Conservation (phyloP, 2,329 filamentous ascomycete genomes). For the Cercospora sp. region DNA sequence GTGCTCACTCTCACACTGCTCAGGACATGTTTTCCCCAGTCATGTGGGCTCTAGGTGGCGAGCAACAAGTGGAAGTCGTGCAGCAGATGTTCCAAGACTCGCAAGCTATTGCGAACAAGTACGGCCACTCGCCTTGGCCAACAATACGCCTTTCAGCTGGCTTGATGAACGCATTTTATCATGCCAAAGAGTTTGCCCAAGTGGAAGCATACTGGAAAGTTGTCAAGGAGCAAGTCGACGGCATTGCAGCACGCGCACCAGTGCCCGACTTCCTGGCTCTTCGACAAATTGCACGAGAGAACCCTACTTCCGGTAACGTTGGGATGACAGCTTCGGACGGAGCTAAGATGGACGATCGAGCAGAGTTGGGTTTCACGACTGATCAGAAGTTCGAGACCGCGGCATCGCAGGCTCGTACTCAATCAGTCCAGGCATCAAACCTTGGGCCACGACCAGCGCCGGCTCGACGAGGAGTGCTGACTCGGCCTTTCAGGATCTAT, state of each 20-base stretch:
- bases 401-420: background rate
- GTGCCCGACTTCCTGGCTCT: constrained; percentile 26
- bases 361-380: constrained; percentile 23
- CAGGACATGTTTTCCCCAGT: constrained; percentile 6
- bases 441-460: constrained; percentile 22
- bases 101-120: constrained; percentile 23
- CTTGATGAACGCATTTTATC: constrained; percentile 67
- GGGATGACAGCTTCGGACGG: background rate
- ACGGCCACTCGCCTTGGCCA: constrained; percentile 9
- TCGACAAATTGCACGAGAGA: constrained; percentile 2
- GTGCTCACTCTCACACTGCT: background rate
- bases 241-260: constrained; percentile 27
- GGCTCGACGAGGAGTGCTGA: constrained; percentile 43
- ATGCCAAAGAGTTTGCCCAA: constrained; percentile 58
- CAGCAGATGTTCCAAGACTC: constrained; percentile 60
- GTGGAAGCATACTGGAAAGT: constrained; percentile 68
- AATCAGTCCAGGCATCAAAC: background rate
- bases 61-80: constrained; percentile 44
- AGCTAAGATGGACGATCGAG: constrained; percentile 10
- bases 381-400: background rate
- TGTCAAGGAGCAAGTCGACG: constrained; percentile 56
- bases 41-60: constrained; percentile 13
- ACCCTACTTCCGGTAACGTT: background rate
- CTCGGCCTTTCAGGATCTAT: constrained; percentile 52
- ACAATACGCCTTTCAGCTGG: constrained; percentile 55